Conservation (phyloP, 148 eudicot species). For the Amaranthus hypochondriacus region DNA sequence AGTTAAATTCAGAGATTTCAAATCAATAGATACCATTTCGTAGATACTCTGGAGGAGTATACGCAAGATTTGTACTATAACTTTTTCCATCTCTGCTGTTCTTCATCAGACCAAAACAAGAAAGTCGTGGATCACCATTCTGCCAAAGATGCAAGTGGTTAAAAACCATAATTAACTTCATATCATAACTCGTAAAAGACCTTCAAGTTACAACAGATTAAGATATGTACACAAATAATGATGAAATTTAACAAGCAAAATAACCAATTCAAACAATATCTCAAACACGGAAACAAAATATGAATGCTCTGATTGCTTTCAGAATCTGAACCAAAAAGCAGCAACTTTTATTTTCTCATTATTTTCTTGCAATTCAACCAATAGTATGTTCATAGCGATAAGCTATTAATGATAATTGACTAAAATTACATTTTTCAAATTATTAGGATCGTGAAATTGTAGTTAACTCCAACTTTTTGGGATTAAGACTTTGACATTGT, state of each 20-base stretch:
- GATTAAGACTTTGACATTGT: too few relatives aligned
- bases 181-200: slow-evolving; percentile 1
- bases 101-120: slow-evolving; percentile 95
- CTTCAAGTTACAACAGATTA: background rate
- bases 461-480: too few relatives aligned
- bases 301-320: background rate
- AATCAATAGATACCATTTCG: slow-evolving; percentile 54
- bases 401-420: too few relatives aligned
- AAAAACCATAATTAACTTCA: background rate
- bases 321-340: too few relatives aligned
- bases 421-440: too few relatives aligned
- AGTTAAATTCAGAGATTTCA: too few relatives aligned
- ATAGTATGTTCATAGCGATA: too few relatives aligned
- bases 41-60: slow-evolving; percentile 91
- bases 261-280: background rate
- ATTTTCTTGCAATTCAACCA: too few relatives aligned
- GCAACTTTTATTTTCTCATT: too few relatives aligned
- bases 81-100: slow-evolving; percentile 96
- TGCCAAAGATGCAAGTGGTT: slow-evolving; percentile 31
- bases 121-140: slow-evolving; percentile 95
- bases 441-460: too few relatives aligned
- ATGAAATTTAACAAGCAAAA: background rate
- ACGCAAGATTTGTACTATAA: slow-evolving; percentile 95
- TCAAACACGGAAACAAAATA: background rate
- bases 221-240: background rate